phyloP scores from a whole-genome alignment of 192 early-diverging fungal species.

The Rhizoclosmatium sp. region DNA sequence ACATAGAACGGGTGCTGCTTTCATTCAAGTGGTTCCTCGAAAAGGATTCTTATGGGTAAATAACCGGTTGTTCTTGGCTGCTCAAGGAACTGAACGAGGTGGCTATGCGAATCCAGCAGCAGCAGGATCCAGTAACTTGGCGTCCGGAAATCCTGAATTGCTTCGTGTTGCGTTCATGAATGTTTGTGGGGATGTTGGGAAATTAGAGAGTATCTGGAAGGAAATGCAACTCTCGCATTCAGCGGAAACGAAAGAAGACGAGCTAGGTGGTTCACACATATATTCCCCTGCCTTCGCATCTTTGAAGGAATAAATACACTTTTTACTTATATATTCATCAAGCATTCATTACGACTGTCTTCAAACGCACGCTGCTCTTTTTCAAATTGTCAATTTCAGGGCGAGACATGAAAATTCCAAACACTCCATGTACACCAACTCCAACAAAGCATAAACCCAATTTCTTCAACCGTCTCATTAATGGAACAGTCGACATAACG shows the following conservation, averaged over 20 bases:
- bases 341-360: slow-evolving; percentile 23
- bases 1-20: slow-evolving; percentile 88
- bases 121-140: not conserved
- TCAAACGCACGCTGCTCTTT: slow-evolving; percentile 7
- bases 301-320: not conserved
- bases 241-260: too few relatives aligned
- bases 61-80: slow-evolving; percentile 72
- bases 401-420: slow-evolving; percentile 18
- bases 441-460: slow-evolving; percentile 32
- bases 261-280: too few relatives aligned
- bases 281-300: not conserved
- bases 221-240: not conserved
- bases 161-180: not conserved
- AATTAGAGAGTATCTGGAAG: not conserved
- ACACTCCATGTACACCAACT: not conserved
- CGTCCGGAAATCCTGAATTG: not conserved
- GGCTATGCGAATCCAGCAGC: slow-evolving; percentile 20
- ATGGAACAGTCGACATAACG: slow-evolving; percentile 9
- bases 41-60: slow-evolving; percentile 89
- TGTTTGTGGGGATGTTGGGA: not conserved
- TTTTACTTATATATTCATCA: slow-evolving; percentile 7
- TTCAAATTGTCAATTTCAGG: slow-evolving; percentile 24
- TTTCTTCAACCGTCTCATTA: slow-evolving; percentile 16
- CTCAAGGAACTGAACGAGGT: not conserved
- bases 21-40: slow-evolving; percentile 82